A percentile compares a stretch with the other conserved stretches of the same genome.
These are phyloP conservation scores for Hymenoscyphus scutula DNA, from an alignment of 2,329 filamentous ascomycete genomes.

Conservation along the genomic window DNA sequence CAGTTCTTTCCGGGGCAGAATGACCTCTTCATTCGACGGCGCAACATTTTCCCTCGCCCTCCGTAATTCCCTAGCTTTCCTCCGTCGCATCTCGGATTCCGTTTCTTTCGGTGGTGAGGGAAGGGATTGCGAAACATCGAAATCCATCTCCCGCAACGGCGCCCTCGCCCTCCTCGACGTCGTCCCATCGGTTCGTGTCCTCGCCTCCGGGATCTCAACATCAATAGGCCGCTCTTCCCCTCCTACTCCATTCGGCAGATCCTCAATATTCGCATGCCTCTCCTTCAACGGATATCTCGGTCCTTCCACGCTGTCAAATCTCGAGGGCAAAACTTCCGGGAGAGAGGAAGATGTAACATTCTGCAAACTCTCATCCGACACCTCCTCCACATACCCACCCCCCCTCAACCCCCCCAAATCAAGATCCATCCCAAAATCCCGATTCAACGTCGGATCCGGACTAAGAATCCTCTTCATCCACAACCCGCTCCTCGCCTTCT, in stretches of 20 bases:
- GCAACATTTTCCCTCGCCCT: background rate
- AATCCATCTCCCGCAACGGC: background rate
- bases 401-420: background rate
- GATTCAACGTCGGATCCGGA: slow-evolving; percentile 21
- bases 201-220: background rate
- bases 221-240: background rate
- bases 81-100: background rate
- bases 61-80: background rate
- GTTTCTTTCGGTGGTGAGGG: background rate
- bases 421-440: slow-evolving; percentile 9
- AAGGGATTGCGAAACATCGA: background rate
- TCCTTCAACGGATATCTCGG: background rate
- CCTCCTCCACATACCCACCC: background rate
- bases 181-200: background rate
- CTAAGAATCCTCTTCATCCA: slow-evolving; percentile 26
- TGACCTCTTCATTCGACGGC: background rate
- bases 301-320: background rate
- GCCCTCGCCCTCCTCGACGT: background rate
- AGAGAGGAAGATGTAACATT: background rate
- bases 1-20: background rate
- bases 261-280: background rate
- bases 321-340: background rate
- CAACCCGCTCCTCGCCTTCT: slow-evolving; percentile 8
- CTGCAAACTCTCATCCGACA: background rate
- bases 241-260: no score